A percentile compares a stretch with the other conserved stretches of the same genome.
Conservation (phyloP, 805 yeast genomes). For the Candida chilensis region DNA sequence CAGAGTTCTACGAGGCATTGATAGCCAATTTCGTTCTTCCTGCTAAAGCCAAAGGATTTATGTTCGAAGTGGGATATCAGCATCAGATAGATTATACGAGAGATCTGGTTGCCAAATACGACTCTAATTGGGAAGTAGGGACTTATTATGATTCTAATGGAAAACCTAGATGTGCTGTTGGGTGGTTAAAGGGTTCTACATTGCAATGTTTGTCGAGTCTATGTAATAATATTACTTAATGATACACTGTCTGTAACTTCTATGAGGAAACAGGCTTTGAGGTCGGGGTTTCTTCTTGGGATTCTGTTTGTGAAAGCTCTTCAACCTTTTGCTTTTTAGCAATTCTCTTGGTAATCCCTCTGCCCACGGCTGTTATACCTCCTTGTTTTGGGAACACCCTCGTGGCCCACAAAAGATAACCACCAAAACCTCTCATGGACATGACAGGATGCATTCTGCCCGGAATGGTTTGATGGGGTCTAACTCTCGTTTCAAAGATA, state of each 20-base stretch:
- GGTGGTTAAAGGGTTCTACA: slow-evolving; percentile 32
- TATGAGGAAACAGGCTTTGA: neutral
- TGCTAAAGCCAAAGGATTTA: slow-evolving; percentile 42
- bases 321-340: slow-evolving; percentile 12
- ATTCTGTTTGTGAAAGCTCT: slow-evolving; percentile 5
- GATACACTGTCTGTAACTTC: slow-evolving; percentile 1
- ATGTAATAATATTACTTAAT: slow-evolving; percentile 3
- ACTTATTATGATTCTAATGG: slow-evolving; percentile 39
- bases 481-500: slow-evolving; percentile 70
- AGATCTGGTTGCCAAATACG: slow-evolving; percentile 4
- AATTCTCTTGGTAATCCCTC: slow-evolving; percentile 40
- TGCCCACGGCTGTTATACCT: slow-evolving; percentile 58
- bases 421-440: slow-evolving; percentile 93
- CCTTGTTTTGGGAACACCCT: slow-evolving; percentile 63
- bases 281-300: slow-evolving; percentile 3
- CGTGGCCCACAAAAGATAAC: slow-evolving; percentile 72
- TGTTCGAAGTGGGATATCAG: slow-evolving; percentile 68
- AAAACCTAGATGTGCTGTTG: slow-evolving; percentile 52
- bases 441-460: slow-evolving; percentile 92
- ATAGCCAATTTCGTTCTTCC: slow-evolving; percentile 31
- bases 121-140: slow-evolving; percentile 40
- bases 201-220: slow-evolving; percentile 7
- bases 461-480: slow-evolving; percentile 86
- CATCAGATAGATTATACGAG: slow-evolving; percentile 43
- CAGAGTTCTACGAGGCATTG: slow-evolving; percentile 60